phyloP scores from a whole-genome alignment of 345 rosid genomes.

The Psidium friedrichsthalianum region DNA sequence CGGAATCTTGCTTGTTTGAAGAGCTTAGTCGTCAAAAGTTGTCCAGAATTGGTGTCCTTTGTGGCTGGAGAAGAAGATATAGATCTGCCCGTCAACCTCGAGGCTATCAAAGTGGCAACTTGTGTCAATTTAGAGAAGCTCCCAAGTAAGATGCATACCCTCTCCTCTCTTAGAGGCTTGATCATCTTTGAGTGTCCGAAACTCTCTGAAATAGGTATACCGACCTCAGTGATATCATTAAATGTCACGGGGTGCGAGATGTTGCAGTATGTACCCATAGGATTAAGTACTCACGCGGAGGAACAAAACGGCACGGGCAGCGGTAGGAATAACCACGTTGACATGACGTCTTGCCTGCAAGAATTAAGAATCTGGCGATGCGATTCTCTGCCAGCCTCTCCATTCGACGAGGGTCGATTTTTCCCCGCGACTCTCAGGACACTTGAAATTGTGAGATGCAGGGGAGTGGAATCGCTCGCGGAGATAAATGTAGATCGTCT shows the following conservation, averaged over 20 bases:
- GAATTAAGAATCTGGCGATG: not conserved
- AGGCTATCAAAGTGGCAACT: too few relatives aligned
- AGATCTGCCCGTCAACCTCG: too few relatives aligned
- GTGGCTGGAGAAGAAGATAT: too few relatives aligned
- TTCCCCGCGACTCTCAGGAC: not conserved
- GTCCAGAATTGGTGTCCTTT: too few relatives aligned
- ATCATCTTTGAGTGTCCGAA: not conserved
- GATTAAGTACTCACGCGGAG: not conserved
- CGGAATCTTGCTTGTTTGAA: not conserved
- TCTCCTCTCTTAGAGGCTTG: not conserved
- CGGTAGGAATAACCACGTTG: not conserved
- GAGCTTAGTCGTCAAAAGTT: too few relatives aligned
- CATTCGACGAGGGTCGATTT: not conserved
- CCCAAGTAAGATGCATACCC: not conserved
- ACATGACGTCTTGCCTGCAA: not conserved
- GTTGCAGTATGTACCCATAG: not conserved
- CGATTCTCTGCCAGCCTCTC: not conserved
- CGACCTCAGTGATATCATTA: too few relatives aligned
- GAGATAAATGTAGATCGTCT: not conserved
- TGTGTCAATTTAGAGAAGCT: not conserved
- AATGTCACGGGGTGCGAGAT: accelerated
- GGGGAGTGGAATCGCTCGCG: not conserved
- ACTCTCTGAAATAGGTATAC: not conserved
- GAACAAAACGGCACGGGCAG: not conserved
- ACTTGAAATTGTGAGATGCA: not conserved